Evolutionary conservation across 2,329 filamentous ascomycete genomes (phyloP), one percentile per base, ranked within the genome.

Genomic region (Sclerotinia borealis): DNA sequence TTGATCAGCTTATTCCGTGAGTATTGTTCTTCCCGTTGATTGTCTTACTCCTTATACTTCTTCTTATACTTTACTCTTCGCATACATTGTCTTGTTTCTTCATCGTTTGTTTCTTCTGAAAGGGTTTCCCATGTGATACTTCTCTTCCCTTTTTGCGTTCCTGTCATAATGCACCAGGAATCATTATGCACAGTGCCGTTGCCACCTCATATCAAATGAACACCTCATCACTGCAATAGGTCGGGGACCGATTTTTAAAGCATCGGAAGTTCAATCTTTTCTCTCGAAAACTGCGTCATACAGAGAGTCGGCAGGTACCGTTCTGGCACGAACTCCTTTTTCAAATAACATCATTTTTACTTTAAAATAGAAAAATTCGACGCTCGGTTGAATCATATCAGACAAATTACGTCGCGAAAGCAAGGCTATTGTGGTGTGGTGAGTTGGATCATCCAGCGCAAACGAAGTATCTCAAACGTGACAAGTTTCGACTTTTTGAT

Each of bases 401-500:
- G 41, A 60, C 61, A 41, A 17, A 22, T 22, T 36, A 43, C 29
- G 61, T 63, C 54, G 34, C 50, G 37, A 50, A 63, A 59, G 25
- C 47, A 58, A 43, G 36, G 55, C 43, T 31, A 27, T 43, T 25
- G 37, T 48, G 43, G 47, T 50, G 52, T 63, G 43, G 36, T 47
- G 27, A 34, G 8, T 56, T n/a, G 27, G 51, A 29, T 36, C 13
- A 41, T 43, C 48, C 19, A 36, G 47, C n/a, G 17, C 39, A 50
- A 27, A 47, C 45, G 29, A 45, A 47, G 37, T 9, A 50, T 51
- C 39, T 63, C 61, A 60, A 63, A 63, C 61, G 54, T 59, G 34
- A 48, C 39, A 25, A 37, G 61, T 63, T 59, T 63, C 54, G 22
- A 41, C 45, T 36, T 47, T 31, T 36, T 6, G 36, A 15, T 31